These are phyloP conservation scores for Quercus gilva DNA, from an alignment of 306 rosid genomes.

Conservation along the genomic window DNA sequence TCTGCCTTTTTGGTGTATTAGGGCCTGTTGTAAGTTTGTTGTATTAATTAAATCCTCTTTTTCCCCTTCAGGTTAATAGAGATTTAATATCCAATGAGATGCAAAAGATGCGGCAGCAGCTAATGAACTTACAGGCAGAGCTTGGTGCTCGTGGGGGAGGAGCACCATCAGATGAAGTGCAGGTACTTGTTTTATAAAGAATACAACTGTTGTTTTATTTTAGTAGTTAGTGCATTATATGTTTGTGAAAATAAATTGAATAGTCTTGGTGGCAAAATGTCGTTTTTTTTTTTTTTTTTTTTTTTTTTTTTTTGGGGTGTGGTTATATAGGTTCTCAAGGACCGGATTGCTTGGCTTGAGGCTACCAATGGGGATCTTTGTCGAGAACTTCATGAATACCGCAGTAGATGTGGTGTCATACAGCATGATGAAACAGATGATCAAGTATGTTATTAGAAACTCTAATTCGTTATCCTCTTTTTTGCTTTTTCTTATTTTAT, in stretches of 20 bases:
- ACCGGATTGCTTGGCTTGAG: slow-evolving; percentile 76
- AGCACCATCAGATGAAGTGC: slow-evolving; percentile 60
- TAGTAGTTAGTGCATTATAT: neutral
- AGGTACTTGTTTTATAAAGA: slow-evolving; percentile 28
- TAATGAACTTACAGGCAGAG: slow-evolving; percentile 72
- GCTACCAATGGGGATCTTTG: slow-evolving; percentile 60
- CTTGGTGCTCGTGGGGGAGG: slow-evolving; percentile 63
- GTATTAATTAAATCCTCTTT: neutral
- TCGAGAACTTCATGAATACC: slow-evolving; percentile 69
- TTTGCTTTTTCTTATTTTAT: slow-evolving; percentile 10
- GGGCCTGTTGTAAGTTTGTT: too few species aligned
- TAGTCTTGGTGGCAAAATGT: slow-evolving; percentile 22
- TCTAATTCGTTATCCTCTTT: slow-evolving; percentile 3
- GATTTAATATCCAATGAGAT: slow-evolving; percentile 74
- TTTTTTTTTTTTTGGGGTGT: too few species aligned
- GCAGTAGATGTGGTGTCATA: slow-evolving; percentile 54
- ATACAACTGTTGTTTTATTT: neutral
- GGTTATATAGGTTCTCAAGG: slow-evolving; percentile 57
- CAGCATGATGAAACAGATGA: slow-evolving; percentile 44
- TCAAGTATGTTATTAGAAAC: slow-evolving; percentile 47
- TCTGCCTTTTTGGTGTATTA: neutral
- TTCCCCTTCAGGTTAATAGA: slow-evolving; percentile 60
- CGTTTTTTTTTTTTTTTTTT: neutral
- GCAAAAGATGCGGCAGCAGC: slow-evolving; percentile 79
- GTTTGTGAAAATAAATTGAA: neutral